Percentiles rank a stretch among this genome's conserved stretches.
Conservation (phyloP, 305 asterid species). For the Nicotiana rustica region DNA sequence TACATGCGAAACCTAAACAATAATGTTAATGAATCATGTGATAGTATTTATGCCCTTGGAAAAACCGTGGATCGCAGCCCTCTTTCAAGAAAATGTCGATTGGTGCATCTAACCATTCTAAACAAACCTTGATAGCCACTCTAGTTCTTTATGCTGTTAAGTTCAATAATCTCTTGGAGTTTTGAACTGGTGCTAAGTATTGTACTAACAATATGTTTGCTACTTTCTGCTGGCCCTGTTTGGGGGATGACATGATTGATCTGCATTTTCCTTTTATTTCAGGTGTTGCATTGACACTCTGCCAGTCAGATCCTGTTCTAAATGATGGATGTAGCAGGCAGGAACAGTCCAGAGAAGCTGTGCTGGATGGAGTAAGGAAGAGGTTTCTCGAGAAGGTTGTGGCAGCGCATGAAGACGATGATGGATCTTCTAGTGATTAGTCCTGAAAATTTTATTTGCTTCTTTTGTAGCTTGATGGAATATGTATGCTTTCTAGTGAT, state of each 20-base stretch:
- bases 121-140: neutral
- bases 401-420: constrained; percentile 73
- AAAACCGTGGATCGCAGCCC: neutral
- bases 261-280: constrained; percentile 35
- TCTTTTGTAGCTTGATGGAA: constrained; percentile 28
- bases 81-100: neutral
- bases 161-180: neutral
- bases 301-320: constrained; percentile 87
- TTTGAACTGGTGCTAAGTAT: neutral
- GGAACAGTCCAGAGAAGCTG: constrained; percentile 79
- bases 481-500: constrained; percentile 14
- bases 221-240: neutral
- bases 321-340: constrained; percentile 73
- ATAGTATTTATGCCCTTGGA: neutral
- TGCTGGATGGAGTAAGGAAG: constrained; percentile 81
- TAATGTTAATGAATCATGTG: neutral
- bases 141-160: neutral
- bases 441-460: constrained; percentile 9
- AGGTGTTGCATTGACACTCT: constrained; percentile 90
- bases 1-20: neutral
- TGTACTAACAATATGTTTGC: neutral
- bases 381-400: constrained; percentile 83
- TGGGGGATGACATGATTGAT: neutral
- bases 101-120: neutral
- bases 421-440: constrained; percentile 81